Evolutionary conservation across 345 rosid species (phyloP), one percentile per base, ranked within the genome.

Genomic region (Pistacia atlantica): DNA sequence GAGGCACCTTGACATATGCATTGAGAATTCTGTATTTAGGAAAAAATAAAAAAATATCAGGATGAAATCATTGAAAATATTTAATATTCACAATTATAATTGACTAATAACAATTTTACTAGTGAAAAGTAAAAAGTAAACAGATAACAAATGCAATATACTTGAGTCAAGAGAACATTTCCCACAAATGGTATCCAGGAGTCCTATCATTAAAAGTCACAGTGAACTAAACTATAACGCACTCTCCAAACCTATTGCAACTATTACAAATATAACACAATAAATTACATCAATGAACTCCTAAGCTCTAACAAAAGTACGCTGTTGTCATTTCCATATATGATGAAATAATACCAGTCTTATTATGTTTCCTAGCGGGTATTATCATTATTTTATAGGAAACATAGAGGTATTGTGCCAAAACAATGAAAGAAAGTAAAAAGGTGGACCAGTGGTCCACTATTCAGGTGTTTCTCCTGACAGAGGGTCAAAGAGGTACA

Each of bases 1-100:
- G 93, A 80, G 97, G 93, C 66, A 87, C 95, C 83, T 96, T 93
- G 73, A 93, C 85, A 77, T 92, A 96, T 18, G 99, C 99, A 83
- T 65, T 85, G 63, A 93, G 91, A 82, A 96, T 88, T 86, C 99
- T 96, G 90, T 7, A 74, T 49, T 79, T 49, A 56, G 46, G 72
- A 78, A 75, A 28, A 62, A 3, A 63, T 45, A 64, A 77, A 11
- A 22, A 45, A 70, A 20, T 13, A 13, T 12, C 20, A 57, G 52
- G 70, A 68, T 14, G 49, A 51, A 65, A 31, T 52, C 60, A 3
- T 2, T 55, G 58, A 16, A 54, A 16, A 54, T 33, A 2, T 22
- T 65, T 45, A 37, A 64, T 11, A 58, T 11, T 3, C 6, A 9
- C 4, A 61, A 52, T 37, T 11, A 17, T 33, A 25, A 11, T 31